A percentile compares a stretch with the other conserved stretches of the same genome.
These are phyloP conservation scores for Groenewaldozyma auringiensis DNA, from an alignment of 1,139 yeast species.

Conservation along the genomic window DNA sequence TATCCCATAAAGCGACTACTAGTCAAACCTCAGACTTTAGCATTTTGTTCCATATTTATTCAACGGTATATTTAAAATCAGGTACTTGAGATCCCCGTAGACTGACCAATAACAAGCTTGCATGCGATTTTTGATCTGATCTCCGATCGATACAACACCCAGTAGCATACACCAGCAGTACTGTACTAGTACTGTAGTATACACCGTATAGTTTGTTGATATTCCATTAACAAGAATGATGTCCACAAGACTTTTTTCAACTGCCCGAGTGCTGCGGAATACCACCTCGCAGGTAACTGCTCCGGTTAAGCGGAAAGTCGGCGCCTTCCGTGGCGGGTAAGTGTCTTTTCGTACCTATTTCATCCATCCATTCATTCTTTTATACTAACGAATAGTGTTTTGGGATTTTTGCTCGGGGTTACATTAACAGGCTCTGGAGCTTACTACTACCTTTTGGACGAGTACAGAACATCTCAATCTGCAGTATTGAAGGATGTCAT, in stretches of 20 bases:
- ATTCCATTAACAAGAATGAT: background rate
- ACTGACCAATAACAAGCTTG: background rate
- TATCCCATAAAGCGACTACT: too few relatives aligned
- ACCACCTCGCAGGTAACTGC: slow-evolving; percentile 11
- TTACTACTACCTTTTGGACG: slow-evolving; percentile 70
- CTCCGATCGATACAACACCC: too few relatives aligned
- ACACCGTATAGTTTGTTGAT: too few relatives aligned
- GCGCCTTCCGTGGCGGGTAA: slow-evolving; percentile 30
- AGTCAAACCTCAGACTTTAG: too few relatives aligned
- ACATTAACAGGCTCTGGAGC: slow-evolving; percentile 67
- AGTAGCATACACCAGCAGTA: too few relatives aligned
- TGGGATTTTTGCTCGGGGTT: slow-evolving; percentile 75
- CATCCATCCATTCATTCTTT: slow-evolving; percentile 1
- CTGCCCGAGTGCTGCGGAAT: slow-evolving; percentile 10
- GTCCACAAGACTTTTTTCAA: slow-evolving; percentile 8
- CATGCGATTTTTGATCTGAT: too few relatives aligned
- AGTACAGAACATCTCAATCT: slow-evolving; percentile 63
- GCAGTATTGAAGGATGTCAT: slow-evolving; percentile 71
- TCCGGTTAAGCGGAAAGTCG: slow-evolving; percentile 21
- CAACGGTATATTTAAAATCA: too few relatives aligned
- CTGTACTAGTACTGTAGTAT: too few relatives aligned
- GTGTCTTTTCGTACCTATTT: slow-evolving; percentile 10
- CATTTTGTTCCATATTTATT: too few relatives aligned
- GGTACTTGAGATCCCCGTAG: too few relatives aligned
- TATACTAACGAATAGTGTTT: too few relatives aligned